These are phyloP conservation scores for Solanum rostratum DNA, from an alignment of 257 asterid species.

Conservation along the genomic window DNA sequence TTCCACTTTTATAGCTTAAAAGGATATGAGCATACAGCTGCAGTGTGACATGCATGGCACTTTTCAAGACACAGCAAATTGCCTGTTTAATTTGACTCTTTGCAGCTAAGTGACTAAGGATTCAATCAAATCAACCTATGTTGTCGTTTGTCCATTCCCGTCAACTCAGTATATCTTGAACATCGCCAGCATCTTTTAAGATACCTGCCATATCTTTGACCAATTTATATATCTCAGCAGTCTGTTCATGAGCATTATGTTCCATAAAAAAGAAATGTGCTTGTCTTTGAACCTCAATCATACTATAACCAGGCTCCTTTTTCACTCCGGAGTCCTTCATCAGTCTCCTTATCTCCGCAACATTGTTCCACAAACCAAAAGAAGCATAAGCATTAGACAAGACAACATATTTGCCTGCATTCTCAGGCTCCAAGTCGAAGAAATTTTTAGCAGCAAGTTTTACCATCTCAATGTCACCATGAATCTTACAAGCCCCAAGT, in stretches of 20 bases:
- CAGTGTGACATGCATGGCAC: not conserved
- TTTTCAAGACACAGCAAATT: not conserved
- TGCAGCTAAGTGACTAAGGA: not conserved
- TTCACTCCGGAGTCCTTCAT: slow-evolving; percentile 78
- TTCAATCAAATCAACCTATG: not conserved
- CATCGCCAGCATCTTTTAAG: slow-evolving; percentile 42
- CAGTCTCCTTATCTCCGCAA: slow-evolving; percentile 60
- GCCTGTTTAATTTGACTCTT: not conserved
- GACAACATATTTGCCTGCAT: slow-evolving; percentile 82
- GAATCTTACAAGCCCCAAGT: slow-evolving; percentile 74
- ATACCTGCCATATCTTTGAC: slow-evolving; percentile 36
- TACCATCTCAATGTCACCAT: slow-evolving; percentile 62
- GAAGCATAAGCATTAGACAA: slow-evolving; percentile 81
- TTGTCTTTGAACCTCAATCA: slow-evolving; percentile 77
- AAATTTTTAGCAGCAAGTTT: slow-evolving; percentile 72
- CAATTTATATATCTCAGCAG: slow-evolving; percentile 35
- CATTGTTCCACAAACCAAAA: slow-evolving; percentile 81
- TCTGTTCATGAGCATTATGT: slow-evolving; percentile 64
- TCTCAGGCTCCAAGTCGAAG: slow-evolving; percentile 73
- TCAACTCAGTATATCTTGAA: slow-evolving; percentile 29
- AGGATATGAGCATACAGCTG: not conserved
- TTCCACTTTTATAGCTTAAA: not conserved
- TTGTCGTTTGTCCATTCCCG: slow-evolving; percentile 1
- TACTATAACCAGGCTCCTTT: slow-evolving; percentile 89
- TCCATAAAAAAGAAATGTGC: slow-evolving; percentile 78